Conservation (phyloP, 1,139 yeast species). For the Eremothecium gossypii region DNA sequence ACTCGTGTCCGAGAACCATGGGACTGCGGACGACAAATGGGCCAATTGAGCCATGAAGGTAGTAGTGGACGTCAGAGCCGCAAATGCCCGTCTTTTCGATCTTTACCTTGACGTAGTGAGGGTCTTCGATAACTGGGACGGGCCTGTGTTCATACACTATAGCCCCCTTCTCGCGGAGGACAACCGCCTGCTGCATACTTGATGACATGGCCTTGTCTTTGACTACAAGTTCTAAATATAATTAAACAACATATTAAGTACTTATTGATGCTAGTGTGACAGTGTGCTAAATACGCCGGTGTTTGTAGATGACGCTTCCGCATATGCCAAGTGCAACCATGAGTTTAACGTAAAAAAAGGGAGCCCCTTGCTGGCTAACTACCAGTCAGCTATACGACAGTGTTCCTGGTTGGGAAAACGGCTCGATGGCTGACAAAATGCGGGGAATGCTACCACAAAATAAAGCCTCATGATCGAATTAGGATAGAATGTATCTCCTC, state of each 20-base stretch:
- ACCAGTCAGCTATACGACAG: no score
- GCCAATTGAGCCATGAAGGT: slow-evolving; percentile 71
- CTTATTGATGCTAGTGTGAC: no score
- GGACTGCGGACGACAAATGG: slow-evolving; percentile 53
- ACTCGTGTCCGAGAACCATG: slow-evolving; percentile 72
- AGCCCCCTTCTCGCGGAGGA: slow-evolving; percentile 54
- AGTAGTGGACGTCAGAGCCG: slow-evolving; percentile 82
- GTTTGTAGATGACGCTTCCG: no score
- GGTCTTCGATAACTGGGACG: slow-evolving; percentile 50
- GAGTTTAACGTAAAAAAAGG: no score
- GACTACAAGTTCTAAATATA: no score
- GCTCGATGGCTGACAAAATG: neutral
- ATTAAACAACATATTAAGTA: no score
- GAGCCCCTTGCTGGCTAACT: no score
- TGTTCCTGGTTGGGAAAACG: no score
- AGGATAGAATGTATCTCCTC: slow-evolving; percentile 17
- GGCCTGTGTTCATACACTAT: slow-evolving; percentile 59
- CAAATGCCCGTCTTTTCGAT: slow-evolving; percentile 73
- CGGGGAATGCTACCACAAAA: no score
- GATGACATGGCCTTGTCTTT: neutral
- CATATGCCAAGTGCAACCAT: no score
- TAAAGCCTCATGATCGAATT: neutral
- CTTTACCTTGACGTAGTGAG: slow-evolving; percentile 63
- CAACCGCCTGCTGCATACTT: slow-evolving; percentile 37
- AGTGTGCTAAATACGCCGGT: no score